Percentiles rank a stretch among this genome's conserved stretches.
phyloP scores from a whole-genome alignment of 2,329 filamentous ascomycete species.

The Pyricularia pennisetigena region DNA sequence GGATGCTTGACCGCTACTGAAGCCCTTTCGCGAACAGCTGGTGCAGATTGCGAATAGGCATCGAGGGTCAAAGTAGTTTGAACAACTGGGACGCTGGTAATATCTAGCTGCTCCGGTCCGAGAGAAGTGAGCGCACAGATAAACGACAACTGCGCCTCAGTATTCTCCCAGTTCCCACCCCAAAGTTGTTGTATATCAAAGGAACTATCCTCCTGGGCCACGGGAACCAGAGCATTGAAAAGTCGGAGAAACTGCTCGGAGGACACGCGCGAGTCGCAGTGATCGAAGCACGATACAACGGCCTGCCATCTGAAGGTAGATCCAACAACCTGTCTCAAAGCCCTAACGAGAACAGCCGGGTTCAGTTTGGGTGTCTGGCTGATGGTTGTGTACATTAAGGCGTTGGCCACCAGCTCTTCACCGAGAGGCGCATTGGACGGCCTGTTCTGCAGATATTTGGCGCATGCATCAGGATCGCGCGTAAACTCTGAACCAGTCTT shows the following conservation, averaged over 20 bases:
- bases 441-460: conserved; percentile 41
- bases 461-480: conserved; percentile 59
- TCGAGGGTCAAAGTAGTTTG: conserved; percentile 63
- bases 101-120: conserved; percentile 66
- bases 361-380: conserved; percentile 46
- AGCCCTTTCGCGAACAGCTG: conserved; percentile 41
- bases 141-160: conserved; percentile 88
- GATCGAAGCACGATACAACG: conserved; percentile 72
- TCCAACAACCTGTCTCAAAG: conserved; percentile 51
- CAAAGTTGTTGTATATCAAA: conserved; percentile 85
- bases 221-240: conserved; percentile 66
- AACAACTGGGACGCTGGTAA: conserved; percentile 73
- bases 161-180: conserved; percentile 82
- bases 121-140: conserved; percentile 77
- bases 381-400: conserved; percentile 57
- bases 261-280: conserved; percentile 64
- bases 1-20: conserved; percentile 68
- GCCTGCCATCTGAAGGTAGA: conserved; percentile 59
- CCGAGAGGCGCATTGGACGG: conserved; percentile 51
- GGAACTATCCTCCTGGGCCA: conserved; percentile 50
- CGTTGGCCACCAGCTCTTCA: conserved; percentile 74
- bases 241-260: conserved; percentile 72
- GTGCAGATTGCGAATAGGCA: conserved; percentile 39
- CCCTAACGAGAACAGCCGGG: conserved; percentile 47
- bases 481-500: conserved; percentile 67